Conservation (phyloP, 179 eudicot species). For the Nepenthes alata region DNA sequence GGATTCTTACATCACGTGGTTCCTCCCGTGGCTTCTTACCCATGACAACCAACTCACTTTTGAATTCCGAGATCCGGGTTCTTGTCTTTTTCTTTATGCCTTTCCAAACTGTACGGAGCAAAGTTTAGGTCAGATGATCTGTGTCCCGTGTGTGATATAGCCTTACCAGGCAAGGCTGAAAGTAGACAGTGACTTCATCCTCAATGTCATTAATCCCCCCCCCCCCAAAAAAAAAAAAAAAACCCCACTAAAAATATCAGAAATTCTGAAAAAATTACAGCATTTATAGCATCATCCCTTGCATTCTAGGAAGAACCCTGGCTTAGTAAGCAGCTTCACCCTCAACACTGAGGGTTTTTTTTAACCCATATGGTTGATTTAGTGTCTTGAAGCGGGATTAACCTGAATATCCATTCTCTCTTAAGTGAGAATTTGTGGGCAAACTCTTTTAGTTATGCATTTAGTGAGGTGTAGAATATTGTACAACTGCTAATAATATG, state of each 20-base stretch:
- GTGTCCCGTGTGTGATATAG: background rate
- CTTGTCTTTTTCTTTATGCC: conserved; percentile 2
- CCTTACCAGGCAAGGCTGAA: conserved; percentile 16
- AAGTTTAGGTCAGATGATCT: background rate
- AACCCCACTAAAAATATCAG: conserved; percentile 1
- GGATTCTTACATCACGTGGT: conserved; percentile 1
- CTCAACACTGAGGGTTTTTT: too few species aligned
- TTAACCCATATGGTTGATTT: too few species aligned
- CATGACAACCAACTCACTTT: background rate
- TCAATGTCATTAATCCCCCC: conserved; percentile 11
- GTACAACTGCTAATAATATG: too few species aligned
- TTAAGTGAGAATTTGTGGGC: too few species aligned
- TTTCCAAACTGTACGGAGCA: conserved; percentile 3
- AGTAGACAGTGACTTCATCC: conserved; percentile 20
- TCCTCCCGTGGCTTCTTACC: conserved; percentile 12
- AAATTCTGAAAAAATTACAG: too few species aligned
- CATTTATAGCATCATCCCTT: too few species aligned
- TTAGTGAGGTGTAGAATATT: too few species aligned
- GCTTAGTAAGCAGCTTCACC: too few species aligned
- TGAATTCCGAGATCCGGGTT: conserved; percentile 14
- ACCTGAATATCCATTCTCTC: too few species aligned
- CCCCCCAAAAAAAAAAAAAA: conserved; percentile 10
- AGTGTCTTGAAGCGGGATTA: too few species aligned
- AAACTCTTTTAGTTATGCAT: too few species aligned
- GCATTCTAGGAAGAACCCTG: too few species aligned